Conservation (phyloP, 192 early-diverging fungal genomes). For the Funneliformis mosseae region DNA sequence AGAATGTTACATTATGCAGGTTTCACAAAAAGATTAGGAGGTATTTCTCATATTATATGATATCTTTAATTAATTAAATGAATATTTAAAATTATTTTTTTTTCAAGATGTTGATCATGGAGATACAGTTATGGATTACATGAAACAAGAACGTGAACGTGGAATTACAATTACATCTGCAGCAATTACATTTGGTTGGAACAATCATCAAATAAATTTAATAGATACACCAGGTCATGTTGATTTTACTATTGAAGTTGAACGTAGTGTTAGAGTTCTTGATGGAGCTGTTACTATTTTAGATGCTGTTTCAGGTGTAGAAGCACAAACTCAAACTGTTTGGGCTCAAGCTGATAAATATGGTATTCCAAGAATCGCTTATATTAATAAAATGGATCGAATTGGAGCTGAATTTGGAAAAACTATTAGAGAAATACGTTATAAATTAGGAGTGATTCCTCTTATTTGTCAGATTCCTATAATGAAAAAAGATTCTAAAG, state of each 20-base stretch:
- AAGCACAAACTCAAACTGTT: conserved; percentile 96
- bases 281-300: conserved; percentile 91
- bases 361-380: conserved; percentile 77
- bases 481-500: conserved; percentile 42
- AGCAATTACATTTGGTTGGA: conserved; percentile 65
- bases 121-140: conserved; percentile 93
- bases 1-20: conserved; percentile 97
- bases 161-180: conserved; percentile 95
- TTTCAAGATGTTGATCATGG: conserved; percentile 83
- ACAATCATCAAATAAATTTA: conserved; percentile 67
- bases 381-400: conserved; percentile 98
- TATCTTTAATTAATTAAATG: not conserved
- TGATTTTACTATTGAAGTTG: conserved; percentile 96
- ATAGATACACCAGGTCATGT: conserved; percentile 97
- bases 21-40: conserved; percentile 82
- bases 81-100: not conserved
- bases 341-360: conserved; percentile 89
- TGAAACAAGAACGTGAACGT: conserved; percentile 84
- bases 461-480: conserved; percentile 78
- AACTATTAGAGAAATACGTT: conserved; percentile 60
- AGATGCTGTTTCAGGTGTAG: conserved; percentile 95
- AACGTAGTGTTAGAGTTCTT: conserved; percentile 87
- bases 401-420: conserved; percentile 69
- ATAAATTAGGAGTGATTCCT: conserved; percentile 61
- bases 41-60: conserved; percentile 46